Evolutionary conservation across 257 asterid genomes (phyloP).

Genomic region (Apocynum venetum): DNA sequence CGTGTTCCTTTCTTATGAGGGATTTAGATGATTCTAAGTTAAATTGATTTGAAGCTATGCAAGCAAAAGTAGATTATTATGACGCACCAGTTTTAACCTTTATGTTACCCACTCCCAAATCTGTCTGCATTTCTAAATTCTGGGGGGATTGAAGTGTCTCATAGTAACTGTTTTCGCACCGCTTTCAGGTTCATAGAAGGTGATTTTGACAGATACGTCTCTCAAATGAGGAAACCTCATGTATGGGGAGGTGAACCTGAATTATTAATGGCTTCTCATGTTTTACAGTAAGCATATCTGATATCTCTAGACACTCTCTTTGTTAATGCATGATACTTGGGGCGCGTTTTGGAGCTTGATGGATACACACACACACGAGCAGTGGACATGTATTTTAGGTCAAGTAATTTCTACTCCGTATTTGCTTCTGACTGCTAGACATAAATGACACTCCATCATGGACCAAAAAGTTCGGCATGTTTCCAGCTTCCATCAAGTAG

Average conservation of each 20-base stretch:
- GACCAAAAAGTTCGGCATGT: neutral
- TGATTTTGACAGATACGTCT: constrained; percentile 70
- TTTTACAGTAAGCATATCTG: constrained; percentile 59
- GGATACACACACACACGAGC: neutral
- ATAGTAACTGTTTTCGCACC: neutral
- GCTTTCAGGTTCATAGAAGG: constrained; percentile 89
- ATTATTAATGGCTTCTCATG: constrained; percentile 91
- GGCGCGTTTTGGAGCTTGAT: neutral
- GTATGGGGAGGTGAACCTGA: constrained; percentile 99
- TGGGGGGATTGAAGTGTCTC: neutral
- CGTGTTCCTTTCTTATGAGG: neutral
- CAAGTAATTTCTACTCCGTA: neutral
- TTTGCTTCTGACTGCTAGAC: neutral
- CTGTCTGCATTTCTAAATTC: neutral
- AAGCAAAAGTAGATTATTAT: neutral
- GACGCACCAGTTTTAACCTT: neutral
- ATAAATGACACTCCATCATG: neutral
- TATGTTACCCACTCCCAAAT: neutral
- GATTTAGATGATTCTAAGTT: neutral
- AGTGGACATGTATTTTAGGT: neutral
- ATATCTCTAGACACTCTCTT: neutral
- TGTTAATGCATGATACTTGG: neutral
- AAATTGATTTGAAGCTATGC: neutral
- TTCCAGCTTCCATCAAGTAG: too few species aligned
- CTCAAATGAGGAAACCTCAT: constrained; percentile 71